Conservation (phyloP, 2,329 filamentous ascomycete species). For the Aspergillus piperis region DNA sequence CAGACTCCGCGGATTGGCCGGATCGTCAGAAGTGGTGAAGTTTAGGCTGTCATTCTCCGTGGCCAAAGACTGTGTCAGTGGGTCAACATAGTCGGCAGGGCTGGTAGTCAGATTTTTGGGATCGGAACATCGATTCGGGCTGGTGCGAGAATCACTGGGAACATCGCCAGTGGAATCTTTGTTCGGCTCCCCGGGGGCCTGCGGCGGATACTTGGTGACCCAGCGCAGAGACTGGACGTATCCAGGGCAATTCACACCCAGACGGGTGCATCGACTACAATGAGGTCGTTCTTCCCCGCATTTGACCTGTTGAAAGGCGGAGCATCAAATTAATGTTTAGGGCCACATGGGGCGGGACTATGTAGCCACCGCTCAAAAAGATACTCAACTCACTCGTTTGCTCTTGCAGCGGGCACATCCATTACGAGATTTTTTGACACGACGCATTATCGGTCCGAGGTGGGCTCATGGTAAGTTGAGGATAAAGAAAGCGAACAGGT, state of each 20-base stretch:
- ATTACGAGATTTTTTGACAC: constrained; percentile 46
- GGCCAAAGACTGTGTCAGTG: constrained; percentile 11
- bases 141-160: constrained; percentile 7
- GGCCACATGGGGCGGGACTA: not conserved
- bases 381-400: constrained; percentile 35
- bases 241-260: constrained; percentile 41
- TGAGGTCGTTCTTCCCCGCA: constrained; percentile 44
- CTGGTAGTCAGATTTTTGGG: not conserved
- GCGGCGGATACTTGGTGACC: constrained; percentile 36
- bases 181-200: constrained; percentile 15
- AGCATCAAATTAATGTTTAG: not conserved
- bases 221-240: constrained; percentile 41
- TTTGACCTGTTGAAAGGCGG: constrained; percentile 34
- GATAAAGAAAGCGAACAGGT: constrained; percentile 30
- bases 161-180: constrained; percentile 12
- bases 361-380: constrained; percentile 3
- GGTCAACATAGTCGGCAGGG: constrained; percentile 9
- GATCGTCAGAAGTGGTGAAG: not conserved
- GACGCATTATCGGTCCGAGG: constrained; percentile 44
- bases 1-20: constrained; percentile 11
- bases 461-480: constrained; percentile 30
- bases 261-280: constrained; percentile 40
- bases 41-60: constrained; percentile 12
- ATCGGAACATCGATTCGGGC: constrained; percentile 3
- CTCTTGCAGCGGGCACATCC: constrained; percentile 46